Evolutionary conservation across 2,329 filamentous ascomycete species (phyloP).

Genomic region (Colletotrichum tabaci): DNA sequence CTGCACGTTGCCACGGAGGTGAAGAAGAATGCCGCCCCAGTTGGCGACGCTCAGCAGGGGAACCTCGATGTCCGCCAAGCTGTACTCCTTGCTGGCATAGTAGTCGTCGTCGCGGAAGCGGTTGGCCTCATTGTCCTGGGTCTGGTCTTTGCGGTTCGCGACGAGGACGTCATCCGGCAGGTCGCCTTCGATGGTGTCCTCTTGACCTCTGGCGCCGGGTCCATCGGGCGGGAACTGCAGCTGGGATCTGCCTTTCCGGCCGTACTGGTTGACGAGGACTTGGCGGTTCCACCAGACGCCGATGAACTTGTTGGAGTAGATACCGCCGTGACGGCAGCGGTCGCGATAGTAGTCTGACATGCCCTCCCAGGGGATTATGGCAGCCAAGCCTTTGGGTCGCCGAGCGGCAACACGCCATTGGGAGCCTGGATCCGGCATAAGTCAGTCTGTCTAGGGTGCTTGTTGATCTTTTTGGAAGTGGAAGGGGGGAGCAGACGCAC

Average conservation of each 20-base stretch:
- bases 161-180: slow-evolving; percentile 67
- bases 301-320: slow-evolving; percentile 72
- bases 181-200: slow-evolving; percentile 72
- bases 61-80: slow-evolving; percentile 76
- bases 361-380: slow-evolving; percentile 67
- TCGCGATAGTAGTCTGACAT: slow-evolving; percentile 71
- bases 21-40: slow-evolving; percentile 79
- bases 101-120: slow-evolving; percentile 74
- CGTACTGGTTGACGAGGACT: slow-evolving; percentile 79
- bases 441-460: background rate
- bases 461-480: too few species aligned
- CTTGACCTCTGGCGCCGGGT: slow-evolving; percentile 56
- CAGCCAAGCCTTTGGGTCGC: slow-evolving; percentile 60
- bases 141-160: slow-evolving; percentile 65
- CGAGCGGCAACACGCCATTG: slow-evolving; percentile 66
- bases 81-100: slow-evolving; percentile 76
- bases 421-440: slow-evolving; percentile 49
- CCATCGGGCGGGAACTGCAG: slow-evolving; percentile 35
- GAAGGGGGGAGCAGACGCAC: slow-evolving; percentile 10
- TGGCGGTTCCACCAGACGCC: slow-evolving; percentile 78
- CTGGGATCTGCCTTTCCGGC: slow-evolving; percentile 61
- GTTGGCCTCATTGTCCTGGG: slow-evolving; percentile 62
- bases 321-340: slow-evolving; percentile 73
- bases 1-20: slow-evolving; percentile 78
- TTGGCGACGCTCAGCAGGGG: slow-evolving; percentile 78